Base-by-base conservation (phyloP, 345 rosid species). In the Lepidium sativum region DNA sequence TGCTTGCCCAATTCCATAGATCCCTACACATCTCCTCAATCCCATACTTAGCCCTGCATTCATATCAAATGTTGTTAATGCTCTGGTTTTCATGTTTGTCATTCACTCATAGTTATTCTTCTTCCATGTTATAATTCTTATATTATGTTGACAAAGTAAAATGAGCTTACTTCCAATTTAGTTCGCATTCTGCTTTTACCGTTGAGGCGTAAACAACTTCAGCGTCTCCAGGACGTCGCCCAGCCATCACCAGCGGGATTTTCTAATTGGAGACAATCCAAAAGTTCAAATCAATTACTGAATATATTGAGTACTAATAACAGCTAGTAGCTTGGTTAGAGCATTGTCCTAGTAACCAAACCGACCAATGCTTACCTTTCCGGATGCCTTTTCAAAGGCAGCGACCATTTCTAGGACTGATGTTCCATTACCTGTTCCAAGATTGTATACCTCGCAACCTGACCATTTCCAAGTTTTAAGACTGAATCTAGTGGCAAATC, bases 371-470 rank as follows among this genome's bases (percentile, higher is more conserved):
- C 15, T 31, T 76, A 94, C 99, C 99, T 85, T 88, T 54, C 91
- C 95, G 15, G 96, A 94, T 45, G 96, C 95, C 78, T 86, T 90
- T 69, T 88, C 99, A 65, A 94, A 94, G 37, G 96, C 95, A 34
- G 83, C 65, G n/a, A 94, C 99, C 97, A 94, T 94, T 78, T 94
- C 95, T 55, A 90, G 60, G 20, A 94, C 99, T 0, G 99, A 94
- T 71, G 97, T 86, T 70, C 99, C 99, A 70, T 86, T 88, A 4
- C 99, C 97, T 1, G 96, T 94, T 75, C 99, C 99, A 70, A 94
- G 76, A 78, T 94, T 94, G 82, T 88, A 94, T n/a, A 90, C 96
- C 82, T 88, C 89, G 60, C 95, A 94, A 54, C 89, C 99, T 89
- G 79, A 27, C 13, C 21, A 31, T 31, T 38, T 9, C 39, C 49